Evolutionary conservation across 441 rosid genomes (phyloP), one percentile per base, ranked within the genome.

Genomic region (Gossypium schwendimanii): DNA sequence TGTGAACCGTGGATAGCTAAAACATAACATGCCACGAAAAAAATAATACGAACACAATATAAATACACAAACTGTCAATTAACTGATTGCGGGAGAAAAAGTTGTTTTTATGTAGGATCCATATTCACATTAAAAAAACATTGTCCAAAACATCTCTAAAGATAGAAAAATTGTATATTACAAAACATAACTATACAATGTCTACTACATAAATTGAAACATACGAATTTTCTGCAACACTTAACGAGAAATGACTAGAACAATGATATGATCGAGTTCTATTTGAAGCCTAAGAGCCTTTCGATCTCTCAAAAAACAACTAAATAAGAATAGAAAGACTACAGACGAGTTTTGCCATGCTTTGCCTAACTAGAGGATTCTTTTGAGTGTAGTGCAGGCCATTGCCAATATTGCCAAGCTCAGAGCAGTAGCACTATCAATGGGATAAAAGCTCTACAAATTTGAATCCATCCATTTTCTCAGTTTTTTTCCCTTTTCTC

Each of bases 301-400:
- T 33, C 17, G 17, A 24, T 58, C 12, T 24, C 36, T 58, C 63
- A 7, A 58, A 58, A 63, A 77, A 67, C 63, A 87, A 70, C 12
- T 83, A 81, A 47, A 81, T 54, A 15, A 86, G 83, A 77, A 86
- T 75, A 1, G 89, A 79, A 50, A 89, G 86, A 79, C 74, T 81
- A 75, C 86, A 81, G 72, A 88, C 92, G 4, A 89, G 58, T 76
- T 89, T 89, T 15, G 73, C 85, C 89, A 89, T 88, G 73, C 80
- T 82, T 53, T 88, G 92, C 82, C 91, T 85, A 3, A 78, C 76
- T 18, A 75, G 41, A 62, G 89, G 52, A 60, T 79, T 78, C 78
- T 82, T 87, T 47, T 71, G 36, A 23, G 87, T 84, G 80, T 33
- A 33, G 8, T 33, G 39, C 92, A 88, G 0, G 81, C 63, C 85